Evolutionary conservation across 2,329 filamentous ascomycete genomes (phyloP), one percentile per base, ranked within the genome.

Genomic region (Mycosphaerella sp.): DNA sequence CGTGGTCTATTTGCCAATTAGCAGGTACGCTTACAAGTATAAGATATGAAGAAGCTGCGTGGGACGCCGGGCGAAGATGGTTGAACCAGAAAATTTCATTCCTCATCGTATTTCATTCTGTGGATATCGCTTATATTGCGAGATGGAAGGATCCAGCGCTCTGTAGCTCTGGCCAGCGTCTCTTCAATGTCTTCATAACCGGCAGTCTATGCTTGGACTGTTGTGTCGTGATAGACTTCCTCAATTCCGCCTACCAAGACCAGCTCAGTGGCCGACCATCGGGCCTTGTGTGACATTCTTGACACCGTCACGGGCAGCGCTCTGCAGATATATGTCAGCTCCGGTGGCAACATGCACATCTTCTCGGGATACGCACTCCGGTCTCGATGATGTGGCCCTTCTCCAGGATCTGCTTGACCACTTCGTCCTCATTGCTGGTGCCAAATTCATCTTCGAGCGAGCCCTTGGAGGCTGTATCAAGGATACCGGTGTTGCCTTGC

Each of bases 361-460:
- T 34, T 43, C 42, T 10, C 23, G 9, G 42, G 9, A 44, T 44
- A 71, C 76, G 59, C 73, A 84, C 82, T 70, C 77, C 72, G 39
- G 70, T 69, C 66, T 82, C 79, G 73, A 93, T 85, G 52, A 85
- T 70, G 12, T 77, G 77, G 21, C 92, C 92, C 69, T 82, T 81
- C 74, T 89, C 80, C 41, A 97, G 76, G 59, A 98, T 95, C 74
- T 83, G 76, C 74, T 82, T 82, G 67, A 97, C 85, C 55, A 86
- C 84, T 0, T 92, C 87, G 6, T 96, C 91, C 23, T 89, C 85
- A 51, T 84, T 78, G 63, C 78, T 74, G 11, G 89, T 92, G 63
- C 88, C 89, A 64, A 98, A 98, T 75, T 97, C 91, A 62, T 84
- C 86, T 67, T 93, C 85, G 4, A 98, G 78, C 45, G 78, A 78